Percentiles rank a stretch among this genome's conserved stretches.
Evolutionary conservation across 176 grass and related monocot genomes (phyloP).

Genomic region (Cenchrus purpureus): DNA sequence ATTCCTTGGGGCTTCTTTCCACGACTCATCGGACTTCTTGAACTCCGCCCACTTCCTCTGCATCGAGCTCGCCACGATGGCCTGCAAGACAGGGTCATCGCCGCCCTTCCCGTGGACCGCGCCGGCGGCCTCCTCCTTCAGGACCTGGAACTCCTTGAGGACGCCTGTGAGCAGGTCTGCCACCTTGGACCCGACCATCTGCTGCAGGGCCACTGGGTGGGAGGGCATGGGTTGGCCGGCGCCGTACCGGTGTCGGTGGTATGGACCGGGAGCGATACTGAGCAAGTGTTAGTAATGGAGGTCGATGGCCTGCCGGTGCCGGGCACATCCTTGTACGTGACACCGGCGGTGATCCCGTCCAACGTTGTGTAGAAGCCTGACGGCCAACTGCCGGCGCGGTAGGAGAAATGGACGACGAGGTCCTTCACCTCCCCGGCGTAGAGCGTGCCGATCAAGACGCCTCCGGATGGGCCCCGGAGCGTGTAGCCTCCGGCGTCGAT

Average conservation of each 20-base stretch:
- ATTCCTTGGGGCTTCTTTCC: constrained; percentile 1
- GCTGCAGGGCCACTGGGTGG: neutral
- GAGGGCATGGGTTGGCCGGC: neutral
- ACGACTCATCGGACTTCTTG: constrained; percentile 1
- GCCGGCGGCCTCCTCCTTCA: neutral
- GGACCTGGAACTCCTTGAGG: neutral
- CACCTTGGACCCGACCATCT: constrained; percentile 1
- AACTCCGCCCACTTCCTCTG: constrained; percentile 21
- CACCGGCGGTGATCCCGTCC: neutral
- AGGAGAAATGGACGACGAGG: neutral
- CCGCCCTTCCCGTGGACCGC: neutral
- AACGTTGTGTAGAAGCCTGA: neutral
- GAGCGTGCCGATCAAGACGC: neutral
- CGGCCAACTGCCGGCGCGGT: neutral
- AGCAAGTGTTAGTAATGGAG: neutral
- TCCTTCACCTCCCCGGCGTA: constrained; percentile 17
- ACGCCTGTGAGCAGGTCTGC: neutral
- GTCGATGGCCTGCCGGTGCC: too few species aligned
- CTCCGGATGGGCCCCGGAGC: neutral
- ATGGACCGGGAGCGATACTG: neutral
- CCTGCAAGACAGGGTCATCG: neutral
- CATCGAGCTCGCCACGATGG: neutral
- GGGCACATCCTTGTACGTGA: neutral
- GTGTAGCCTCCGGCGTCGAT: neutral
- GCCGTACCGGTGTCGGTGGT: neutral